Conservation (phyloP, 2,329 filamentous ascomycete species). For the Clathrospora elynae region DNA sequence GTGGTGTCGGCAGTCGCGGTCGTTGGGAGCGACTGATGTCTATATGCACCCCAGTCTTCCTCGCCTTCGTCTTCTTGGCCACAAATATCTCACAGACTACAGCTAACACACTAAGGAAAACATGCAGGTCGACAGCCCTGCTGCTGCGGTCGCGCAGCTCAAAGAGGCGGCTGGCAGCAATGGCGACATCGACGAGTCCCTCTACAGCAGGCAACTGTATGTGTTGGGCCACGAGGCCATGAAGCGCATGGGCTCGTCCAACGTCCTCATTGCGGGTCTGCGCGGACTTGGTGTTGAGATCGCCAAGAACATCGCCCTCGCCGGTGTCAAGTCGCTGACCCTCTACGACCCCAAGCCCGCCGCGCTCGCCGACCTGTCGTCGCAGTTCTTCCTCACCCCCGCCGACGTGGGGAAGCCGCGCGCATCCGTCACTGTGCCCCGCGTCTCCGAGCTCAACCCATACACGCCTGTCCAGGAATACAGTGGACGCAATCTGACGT, state of each 20-base stretch:
- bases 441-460: slow-evolving; percentile 91
- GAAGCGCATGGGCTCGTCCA: slow-evolving; percentile 98
- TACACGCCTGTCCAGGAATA: slow-evolving; percentile 91
- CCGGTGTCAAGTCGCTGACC: slow-evolving; percentile 95
- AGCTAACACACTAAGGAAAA: slow-evolving; percentile 53
- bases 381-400: slow-evolving; percentile 92
- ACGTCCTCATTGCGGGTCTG: slow-evolving; percentile 87
- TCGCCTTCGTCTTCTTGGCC: not conserved
- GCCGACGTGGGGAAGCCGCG: slow-evolving; percentile 91
- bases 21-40: slow-evolving; percentile 27
- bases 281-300: slow-evolving; percentile 97
- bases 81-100: slow-evolving; percentile 2
- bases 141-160: slow-evolving; percentile 63
- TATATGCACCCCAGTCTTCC: slow-evolving; percentile 29
- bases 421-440: slow-evolving; percentile 82
- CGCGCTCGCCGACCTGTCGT: slow-evolving; percentile 85
- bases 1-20: slow-evolving; percentile 12
- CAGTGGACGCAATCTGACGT: slow-evolving; percentile 65
- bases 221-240: slow-evolving; percentile 82
- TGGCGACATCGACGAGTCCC: slow-evolving; percentile 69
- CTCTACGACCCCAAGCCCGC: slow-evolving; percentile 88
- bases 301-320: slow-evolving; percentile 97
- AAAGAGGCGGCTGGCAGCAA: slow-evolving; percentile 54
- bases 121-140: slow-evolving; percentile 66
- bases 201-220: slow-evolving; percentile 72